These are phyloP conservation scores for Calonectria crousiana DNA, from an alignment of 2,329 filamentous ascomycete genomes.

Conservation along the genomic window DNA sequence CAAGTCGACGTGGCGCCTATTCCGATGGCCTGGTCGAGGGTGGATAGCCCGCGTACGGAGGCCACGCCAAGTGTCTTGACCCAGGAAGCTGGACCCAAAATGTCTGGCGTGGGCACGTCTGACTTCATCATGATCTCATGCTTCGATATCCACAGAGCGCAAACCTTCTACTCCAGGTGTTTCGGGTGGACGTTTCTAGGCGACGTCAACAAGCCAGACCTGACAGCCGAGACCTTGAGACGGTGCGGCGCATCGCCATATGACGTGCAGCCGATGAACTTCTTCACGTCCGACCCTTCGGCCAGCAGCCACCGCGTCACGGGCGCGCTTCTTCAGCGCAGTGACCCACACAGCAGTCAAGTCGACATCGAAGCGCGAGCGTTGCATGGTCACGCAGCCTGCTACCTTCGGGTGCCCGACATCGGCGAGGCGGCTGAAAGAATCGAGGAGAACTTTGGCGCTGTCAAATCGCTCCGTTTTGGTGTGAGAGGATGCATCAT, in stretches of 20 bases:
- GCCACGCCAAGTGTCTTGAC: neutral
- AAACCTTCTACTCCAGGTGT: conserved; percentile 39
- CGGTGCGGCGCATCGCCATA: conserved; percentile 39
- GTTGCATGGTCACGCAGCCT: conserved; percentile 1
- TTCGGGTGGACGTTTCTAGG: conserved; percentile 42
- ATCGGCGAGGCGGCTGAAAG: conserved; percentile 37
- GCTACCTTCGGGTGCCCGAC: conserved; percentile 42
- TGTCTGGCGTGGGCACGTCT: conserved; percentile 8
- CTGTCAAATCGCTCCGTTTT: conserved; percentile 39
- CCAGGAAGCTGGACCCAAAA: neutral
- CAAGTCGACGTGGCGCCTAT: conserved; percentile 1
- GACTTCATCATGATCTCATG: conserved; percentile 42
- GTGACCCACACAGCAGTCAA: neutral
- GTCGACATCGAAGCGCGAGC: neutral
- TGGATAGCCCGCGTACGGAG: neutral
- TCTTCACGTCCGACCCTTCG: conserved; percentile 30
- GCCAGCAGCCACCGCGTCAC: conserved; percentile 4
- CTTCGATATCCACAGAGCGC: conserved; percentile 37
- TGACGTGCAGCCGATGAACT: conserved; percentile 40
- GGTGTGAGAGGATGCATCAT: conserved; percentile 41
- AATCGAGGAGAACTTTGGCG: conserved; percentile 35
- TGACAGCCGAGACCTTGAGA: conserved; percentile 27
- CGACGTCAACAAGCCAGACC: conserved; percentile 34
- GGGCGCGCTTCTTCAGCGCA: conserved; percentile 36
- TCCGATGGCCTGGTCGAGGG: neutral